Evolutionary conservation across 2,329 filamentous ascomycete genomes (phyloP).

Genomic region (Alternaria ventricosa): DNA sequence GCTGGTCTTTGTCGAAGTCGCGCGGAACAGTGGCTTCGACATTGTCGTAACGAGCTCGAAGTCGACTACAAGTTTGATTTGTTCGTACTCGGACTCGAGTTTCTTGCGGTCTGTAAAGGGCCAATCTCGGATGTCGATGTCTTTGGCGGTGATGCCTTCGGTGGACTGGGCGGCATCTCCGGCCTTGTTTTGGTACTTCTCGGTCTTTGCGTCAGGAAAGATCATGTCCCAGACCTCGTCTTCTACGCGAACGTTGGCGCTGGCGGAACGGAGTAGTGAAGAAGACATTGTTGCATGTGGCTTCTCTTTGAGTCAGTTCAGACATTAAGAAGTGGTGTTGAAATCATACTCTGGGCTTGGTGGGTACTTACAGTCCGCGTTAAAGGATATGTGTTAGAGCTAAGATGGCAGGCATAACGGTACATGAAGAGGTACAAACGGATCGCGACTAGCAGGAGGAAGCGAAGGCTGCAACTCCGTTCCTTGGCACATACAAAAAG

Average conservation of each 20-base stretch:
- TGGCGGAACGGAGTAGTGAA: not conserved
- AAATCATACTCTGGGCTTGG: not conserved
- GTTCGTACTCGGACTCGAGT: not conserved
- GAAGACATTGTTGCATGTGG: rapidly evolving
- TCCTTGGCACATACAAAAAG: not conserved
- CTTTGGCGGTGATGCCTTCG: not conserved
- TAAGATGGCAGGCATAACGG: too few relatives aligned
- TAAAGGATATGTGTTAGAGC: not conserved
- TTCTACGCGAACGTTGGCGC: not conserved
- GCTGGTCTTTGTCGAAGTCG: not conserved
- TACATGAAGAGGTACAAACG: not conserved
- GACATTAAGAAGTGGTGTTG: too few relatives aligned
- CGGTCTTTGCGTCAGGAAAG: not conserved
- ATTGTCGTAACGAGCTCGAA: not conserved
- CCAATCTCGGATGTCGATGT: not conserved
- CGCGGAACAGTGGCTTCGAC: not conserved
- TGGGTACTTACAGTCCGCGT: not conserved
- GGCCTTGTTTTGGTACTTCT: too few relatives aligned
- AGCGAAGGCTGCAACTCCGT: not conserved
- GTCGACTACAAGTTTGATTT: rapidly evolving
- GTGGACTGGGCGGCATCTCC: too few relatives aligned
- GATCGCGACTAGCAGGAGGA: not conserved
- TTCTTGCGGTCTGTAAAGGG: not conserved
- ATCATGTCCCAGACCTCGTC: not conserved
- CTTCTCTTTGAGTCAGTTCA: not conserved